phyloP scores from a whole-genome alignment of 2,329 filamentous ascomycete genomes.

The Penicillium sp. region DNA sequence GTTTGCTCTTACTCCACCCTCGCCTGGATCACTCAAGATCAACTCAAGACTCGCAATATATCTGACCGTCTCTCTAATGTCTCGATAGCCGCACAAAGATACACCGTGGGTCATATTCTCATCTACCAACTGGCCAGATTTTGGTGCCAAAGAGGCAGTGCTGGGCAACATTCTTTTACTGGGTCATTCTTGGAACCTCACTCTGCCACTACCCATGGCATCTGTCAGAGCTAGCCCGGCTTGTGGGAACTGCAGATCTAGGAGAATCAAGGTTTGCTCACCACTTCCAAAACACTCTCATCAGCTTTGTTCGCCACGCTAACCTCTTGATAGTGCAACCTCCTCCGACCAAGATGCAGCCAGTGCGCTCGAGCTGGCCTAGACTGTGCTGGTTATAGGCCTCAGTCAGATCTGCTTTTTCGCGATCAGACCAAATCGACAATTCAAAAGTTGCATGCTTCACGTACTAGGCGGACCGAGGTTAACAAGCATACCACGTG shows the following conservation, averaged over 20 bases:
- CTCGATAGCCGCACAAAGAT: background rate
- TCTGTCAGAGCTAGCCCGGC: conserved; percentile 1
- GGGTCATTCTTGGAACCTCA: background rate
- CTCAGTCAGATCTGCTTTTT: conserved; percentile 1
- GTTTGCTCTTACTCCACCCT: background rate
- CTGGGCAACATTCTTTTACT: background rate
- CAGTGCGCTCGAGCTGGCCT: conserved; percentile 4
- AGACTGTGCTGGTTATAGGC: conserved; percentile 1
- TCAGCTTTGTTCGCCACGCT: background rate
- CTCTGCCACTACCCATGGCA: background rate
- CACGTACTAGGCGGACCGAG: background rate
- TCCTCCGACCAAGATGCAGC: conserved; percentile 1
- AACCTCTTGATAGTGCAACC: background rate
- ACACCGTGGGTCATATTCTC: background rate
- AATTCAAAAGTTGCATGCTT: background rate
- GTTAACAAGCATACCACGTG: background rate
- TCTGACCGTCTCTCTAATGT: background rate
- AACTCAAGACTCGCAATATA: background rate
- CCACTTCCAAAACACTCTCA: no score
- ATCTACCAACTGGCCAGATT: background rate
- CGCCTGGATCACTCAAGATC: background rate
- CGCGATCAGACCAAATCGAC: conserved; percentile 1
- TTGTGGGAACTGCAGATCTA: conserved; percentile 1
- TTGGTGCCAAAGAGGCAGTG: background rate
- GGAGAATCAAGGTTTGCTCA: background rate